Conservation (phyloP, 805 yeast species). For the Teunomyces aglyptinius region DNA sequence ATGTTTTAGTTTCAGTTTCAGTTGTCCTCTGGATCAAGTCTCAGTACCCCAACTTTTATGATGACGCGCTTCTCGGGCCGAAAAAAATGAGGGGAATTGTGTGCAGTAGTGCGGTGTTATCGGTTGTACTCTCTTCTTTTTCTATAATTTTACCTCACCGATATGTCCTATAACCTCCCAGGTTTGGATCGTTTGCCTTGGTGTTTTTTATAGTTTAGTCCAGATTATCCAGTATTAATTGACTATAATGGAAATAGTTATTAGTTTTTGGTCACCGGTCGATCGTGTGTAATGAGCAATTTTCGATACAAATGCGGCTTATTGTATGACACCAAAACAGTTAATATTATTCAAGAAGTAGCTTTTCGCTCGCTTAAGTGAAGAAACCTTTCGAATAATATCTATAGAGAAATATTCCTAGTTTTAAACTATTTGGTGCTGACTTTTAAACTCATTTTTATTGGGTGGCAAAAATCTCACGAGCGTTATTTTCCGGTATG, state of each 20-base stretch:
- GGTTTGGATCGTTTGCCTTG: neutral
- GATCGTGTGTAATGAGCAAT: neutral
- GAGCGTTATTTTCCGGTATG: neutral
- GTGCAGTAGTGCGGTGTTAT: slow-evolving; percentile 1
- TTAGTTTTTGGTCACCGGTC: neutral
- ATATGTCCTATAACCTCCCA: neutral
- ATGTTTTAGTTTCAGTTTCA: neutral
- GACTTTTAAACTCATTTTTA: neutral
- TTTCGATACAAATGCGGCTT: neutral
- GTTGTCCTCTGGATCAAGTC: neutral
- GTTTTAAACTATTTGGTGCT: neutral
- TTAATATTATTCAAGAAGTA: neutral
- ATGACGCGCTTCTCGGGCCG: neutral
- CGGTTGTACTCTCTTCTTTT: neutral
- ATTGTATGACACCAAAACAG: neutral
- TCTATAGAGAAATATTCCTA: neutral
- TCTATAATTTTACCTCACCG: neutral
- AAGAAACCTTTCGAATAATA: neutral
- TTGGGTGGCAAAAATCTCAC: neutral
- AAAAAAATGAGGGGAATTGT: neutral
- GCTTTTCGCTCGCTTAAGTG: neutral
- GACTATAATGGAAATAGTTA: neutral
- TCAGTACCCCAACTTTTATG: slow-evolving; percentile 2
- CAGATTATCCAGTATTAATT: neutral
- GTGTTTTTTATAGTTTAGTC: neutral